phyloP scores from a whole-genome alignment of 2,329 filamentous ascomycete genomes.

The Alternaria arbusti region DNA sequence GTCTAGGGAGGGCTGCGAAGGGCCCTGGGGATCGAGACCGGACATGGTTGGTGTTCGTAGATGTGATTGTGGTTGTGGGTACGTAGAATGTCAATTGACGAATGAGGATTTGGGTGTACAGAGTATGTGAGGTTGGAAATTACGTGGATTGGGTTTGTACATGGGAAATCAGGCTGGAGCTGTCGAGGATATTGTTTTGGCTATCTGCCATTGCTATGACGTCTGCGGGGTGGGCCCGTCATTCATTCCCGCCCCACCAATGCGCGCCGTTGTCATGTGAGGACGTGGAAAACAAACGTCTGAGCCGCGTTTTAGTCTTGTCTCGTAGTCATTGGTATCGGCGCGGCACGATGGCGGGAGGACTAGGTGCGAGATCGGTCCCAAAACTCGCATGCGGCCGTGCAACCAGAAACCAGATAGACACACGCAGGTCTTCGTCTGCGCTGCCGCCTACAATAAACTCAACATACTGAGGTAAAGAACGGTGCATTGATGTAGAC shows the following conservation, averaged over 20 bases:
- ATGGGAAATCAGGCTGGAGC: conserved; percentile 7
- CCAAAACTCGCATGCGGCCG: neutral
- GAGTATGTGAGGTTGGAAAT: neutral
- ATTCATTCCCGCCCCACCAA: conserved; percentile 28
- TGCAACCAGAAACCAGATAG: neutral
- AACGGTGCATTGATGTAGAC: neutral
- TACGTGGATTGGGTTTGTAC: neutral
- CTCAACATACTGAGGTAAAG: neutral
- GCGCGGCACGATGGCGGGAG: neutral
- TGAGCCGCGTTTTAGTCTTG: conserved; percentile 11
- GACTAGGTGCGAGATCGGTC: neutral
- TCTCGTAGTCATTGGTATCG: conserved; percentile 10
- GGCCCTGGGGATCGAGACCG: conserved; percentile 49
- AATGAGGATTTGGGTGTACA: neutral
- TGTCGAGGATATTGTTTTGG: conserved; percentile 1
- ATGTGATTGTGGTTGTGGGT: neutral
- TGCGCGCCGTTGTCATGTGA: conserved; percentile 15
- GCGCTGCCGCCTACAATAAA: neutral
- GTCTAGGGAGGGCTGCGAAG: conserved; percentile 53
- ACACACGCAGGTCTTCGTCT: neutral
- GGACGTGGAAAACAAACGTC: conserved; percentile 12
- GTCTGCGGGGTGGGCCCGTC: conserved; percentile 38
- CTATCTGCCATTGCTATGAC: conserved; percentile 28
- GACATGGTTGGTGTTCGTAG: conserved; percentile 38
- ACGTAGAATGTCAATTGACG: neutral